Percentiles rank a stretch among this genome's conserved stretches.
Evolutionary conservation across 495 filamentous ascomycete genomes (phyloP).

Genomic region (Hyaloscypha bicolor): DNA sequence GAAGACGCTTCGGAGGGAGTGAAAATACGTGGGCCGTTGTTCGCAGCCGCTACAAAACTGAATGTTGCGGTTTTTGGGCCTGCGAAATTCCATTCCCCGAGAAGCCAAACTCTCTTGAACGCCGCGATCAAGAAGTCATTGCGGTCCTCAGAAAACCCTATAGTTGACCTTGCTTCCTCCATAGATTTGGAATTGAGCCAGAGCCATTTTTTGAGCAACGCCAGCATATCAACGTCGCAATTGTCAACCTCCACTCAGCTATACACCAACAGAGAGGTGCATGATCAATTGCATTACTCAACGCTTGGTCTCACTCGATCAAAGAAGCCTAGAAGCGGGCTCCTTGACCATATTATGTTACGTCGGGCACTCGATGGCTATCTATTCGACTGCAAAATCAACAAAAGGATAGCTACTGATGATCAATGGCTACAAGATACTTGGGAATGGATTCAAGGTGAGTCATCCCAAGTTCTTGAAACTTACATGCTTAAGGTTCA

Average conservation of each 20-base stretch:
- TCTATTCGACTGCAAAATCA: constrained; percentile 70
- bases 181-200: constrained; percentile 24
- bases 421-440: constrained; percentile 75
- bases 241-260: background rate
- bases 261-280: constrained; percentile 22
- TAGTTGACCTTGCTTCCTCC: constrained; percentile 34
- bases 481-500: constrained; percentile 13
- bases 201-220: background rate
- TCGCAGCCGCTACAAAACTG: constrained; percentile 44
- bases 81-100: constrained; percentile 26
- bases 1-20: constrained; percentile 43
- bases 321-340: constrained; percentile 4
- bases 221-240: background rate
- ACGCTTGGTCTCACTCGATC: background rate
- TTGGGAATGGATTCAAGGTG: constrained; percentile 78
- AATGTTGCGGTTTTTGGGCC: constrained; percentile 48
- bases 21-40: constrained; percentile 45
- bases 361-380: constrained; percentile 70
- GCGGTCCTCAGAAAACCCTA: constrained; percentile 24
- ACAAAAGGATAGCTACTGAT: constrained; percentile 66
- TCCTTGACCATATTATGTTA: constrained; percentile 24
- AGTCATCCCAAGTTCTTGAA: constrained; percentile 30
- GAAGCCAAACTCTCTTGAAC: constrained; percentile 31
- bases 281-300: constrained; percentile 25
- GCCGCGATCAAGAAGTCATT: constrained; percentile 40